Evolutionary conservation across 345 rosid species (phyloP).

Genomic region (Boechera divaricarpa): DNA sequence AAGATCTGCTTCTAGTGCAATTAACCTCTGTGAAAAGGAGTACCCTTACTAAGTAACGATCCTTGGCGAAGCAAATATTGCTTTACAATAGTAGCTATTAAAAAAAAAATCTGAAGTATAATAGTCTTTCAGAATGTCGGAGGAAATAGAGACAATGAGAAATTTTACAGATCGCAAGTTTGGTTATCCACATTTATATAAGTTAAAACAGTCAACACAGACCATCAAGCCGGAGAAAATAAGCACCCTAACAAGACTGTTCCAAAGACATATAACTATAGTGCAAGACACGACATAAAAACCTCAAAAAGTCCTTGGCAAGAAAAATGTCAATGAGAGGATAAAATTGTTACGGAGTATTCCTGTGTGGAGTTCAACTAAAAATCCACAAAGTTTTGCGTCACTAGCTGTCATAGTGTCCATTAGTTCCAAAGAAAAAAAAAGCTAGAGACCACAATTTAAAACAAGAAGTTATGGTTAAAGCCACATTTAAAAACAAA

Average conservation of each 20-base stretch:
- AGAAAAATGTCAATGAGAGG: not conserved
- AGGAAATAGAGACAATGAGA: not conserved
- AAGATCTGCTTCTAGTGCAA: conserved; percentile 62
- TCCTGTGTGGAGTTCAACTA: conserved; percentile 3
- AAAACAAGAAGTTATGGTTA: too few relatives aligned
- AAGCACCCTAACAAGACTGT: not conserved
- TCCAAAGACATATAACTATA: not conserved
- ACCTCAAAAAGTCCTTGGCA: conserved; percentile 7
- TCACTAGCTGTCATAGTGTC: not conserved
- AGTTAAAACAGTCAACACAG: conserved; percentile 9
- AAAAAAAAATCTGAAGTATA: not conserved
- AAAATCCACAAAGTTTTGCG: not conserved
- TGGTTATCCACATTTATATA: not conserved
- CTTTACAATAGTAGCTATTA: not conserved
- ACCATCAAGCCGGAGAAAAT: not conserved
- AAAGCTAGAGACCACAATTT: not conserved
- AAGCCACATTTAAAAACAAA: too few relatives aligned
- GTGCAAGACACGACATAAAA: not conserved
- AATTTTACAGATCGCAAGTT: not conserved
- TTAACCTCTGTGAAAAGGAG: conserved; percentile 54
- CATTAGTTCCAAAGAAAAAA: too few relatives aligned
- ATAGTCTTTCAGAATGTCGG: conserved; percentile 3
- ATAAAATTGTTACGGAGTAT: not conserved
- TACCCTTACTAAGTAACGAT: conserved; percentile 1
- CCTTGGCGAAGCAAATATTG: conserved; percentile 2